phyloP scores from a whole-genome alignment of 768 basidiomycete genomes.

The Amanita brunnescens region DNA sequence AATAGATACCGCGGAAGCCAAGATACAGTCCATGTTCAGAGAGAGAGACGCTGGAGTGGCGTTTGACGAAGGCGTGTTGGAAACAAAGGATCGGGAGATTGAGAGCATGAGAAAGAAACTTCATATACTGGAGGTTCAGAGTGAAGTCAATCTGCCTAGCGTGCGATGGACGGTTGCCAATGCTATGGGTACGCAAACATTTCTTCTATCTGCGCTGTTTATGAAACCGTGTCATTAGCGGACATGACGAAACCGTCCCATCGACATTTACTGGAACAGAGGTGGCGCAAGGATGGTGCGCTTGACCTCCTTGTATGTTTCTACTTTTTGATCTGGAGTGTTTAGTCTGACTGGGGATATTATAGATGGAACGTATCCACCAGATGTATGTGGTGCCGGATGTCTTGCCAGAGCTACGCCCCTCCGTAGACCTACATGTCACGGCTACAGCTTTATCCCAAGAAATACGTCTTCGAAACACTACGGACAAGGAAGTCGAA shows the following conservation, averaged over 20 bases:
- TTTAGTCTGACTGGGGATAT: background rate
- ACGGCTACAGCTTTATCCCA: constrained; percentile 28
- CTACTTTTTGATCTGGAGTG: background rate
- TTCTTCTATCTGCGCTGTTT: background rate
- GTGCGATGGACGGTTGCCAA: constrained; percentile 72
- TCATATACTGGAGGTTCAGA: constrained; percentile 65
- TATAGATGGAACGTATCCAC: constrained; percentile 85
- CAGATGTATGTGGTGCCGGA: constrained; percentile 93
- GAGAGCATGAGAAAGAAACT: constrained; percentile 40
- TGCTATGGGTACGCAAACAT: constrained; percentile 54
- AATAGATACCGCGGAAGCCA: constrained; percentile 18
- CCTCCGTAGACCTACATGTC: constrained; percentile 67
- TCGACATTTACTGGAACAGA: constrained; percentile 73
- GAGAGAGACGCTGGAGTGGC: constrained; percentile 18
- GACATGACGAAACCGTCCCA: constrained; percentile 64
- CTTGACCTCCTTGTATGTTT: constrained; percentile 75
- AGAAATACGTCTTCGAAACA: constrained; percentile 24
- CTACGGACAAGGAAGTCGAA: constrained; percentile 41
- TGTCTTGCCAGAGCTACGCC: constrained; percentile 60
- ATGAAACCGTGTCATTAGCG: constrained; percentile 26
- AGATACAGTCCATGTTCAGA: constrained; percentile 14
- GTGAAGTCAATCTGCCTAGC: constrained; percentile 76
- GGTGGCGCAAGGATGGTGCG: constrained; percentile 78
- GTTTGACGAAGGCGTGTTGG: constrained; percentile 19
- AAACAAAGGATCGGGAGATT: constrained; percentile 27